These are phyloP conservation scores for Colletotrichum agaves DNA, from an alignment of 2,329 filamentous ascomycete genomes.

Conservation along the genomic window DNA sequence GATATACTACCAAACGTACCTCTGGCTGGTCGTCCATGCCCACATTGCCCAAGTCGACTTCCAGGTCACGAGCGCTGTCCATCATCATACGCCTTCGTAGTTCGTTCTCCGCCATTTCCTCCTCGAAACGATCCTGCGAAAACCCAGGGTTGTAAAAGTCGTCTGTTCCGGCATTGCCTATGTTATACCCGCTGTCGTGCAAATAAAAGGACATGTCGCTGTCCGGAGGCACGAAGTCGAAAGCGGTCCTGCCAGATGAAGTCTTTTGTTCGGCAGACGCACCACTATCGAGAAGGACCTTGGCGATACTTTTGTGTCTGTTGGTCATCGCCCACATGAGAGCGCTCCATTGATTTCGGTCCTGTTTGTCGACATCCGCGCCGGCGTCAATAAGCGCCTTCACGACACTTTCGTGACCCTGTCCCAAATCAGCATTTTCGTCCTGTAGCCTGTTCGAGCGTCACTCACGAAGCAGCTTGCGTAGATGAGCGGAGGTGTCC, in stretches of 20 bases:
- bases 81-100: conserved; percentile 98
- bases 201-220: conserved; percentile 97
- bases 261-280: conserved; percentile 97
- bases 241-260: conserved; percentile 90
- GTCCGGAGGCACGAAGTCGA: conserved; percentile 94
- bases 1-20: conserved; percentile 58
- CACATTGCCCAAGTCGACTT: conserved; percentile 95
- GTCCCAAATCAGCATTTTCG: conserved; percentile 19
- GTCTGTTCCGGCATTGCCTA: conserved; percentile 82
- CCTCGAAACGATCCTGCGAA: conserved; percentile 92
- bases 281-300: conserved; percentile 89
- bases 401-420: conserved; percentile 92
- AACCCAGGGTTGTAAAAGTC: conserved; percentile 96
- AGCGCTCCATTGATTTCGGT: conserved; percentile 96
- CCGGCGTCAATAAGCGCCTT: conserved; percentile 85
- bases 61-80: conserved; percentile 95
- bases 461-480: conserved; percentile 91
- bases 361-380: conserved; percentile 90
- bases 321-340: conserved; percentile 99
- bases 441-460: not conserved
- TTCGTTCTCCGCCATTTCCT: conserved; percentile 96
- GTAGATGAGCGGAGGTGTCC: conserved; percentile 96
- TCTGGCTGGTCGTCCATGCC: conserved; percentile 96
- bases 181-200: conserved; percentile 91
- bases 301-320: conserved; percentile 94